Percentiles rank a stretch among this genome's conserved stretches.
Evolutionary conservation across 1,284 basidiomycete genomes (phyloP).

Genomic region (Cryptococcus sp.): DNA sequence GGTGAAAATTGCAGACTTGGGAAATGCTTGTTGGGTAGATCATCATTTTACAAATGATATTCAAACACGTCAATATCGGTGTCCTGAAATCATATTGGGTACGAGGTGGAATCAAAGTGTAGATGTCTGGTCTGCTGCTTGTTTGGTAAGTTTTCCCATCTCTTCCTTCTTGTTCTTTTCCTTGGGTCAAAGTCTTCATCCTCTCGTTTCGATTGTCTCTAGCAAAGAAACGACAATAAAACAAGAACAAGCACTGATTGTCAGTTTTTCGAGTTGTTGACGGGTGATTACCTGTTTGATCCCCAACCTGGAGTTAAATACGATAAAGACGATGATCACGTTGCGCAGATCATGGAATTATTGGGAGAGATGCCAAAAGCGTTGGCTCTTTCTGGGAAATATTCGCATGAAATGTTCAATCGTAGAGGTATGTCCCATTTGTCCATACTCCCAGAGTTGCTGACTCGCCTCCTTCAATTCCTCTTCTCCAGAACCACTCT

Average conservation of each 20-base stretch:
- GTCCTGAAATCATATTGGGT: slow-evolving; percentile 94
- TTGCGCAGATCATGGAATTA: slow-evolving; percentile 96
- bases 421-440: slow-evolving; percentile 63
- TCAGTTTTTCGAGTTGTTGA: slow-evolving; percentile 85
- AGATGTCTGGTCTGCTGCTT: slow-evolving; percentile 94
- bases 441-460: not conserved
- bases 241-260: not conserved
- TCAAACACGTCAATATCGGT: slow-evolving; percentile 94
- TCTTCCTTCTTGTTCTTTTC: not conserved
- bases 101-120: slow-evolving; percentile 87
- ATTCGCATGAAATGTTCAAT: slow-evolving; percentile 92
- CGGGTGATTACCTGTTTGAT: slow-evolving; percentile 88
- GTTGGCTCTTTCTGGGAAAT: slow-evolving; percentile 87
- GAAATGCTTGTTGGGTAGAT: slow-evolving; percentile 65
- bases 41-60: slow-evolving; percentile 51
- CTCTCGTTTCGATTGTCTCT: not conserved
- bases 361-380: slow-evolving; percentile 78
- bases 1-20: slow-evolving; percentile 97
- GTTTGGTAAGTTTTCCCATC: slow-evolving; percentile 61
- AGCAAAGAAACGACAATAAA: not conserved
- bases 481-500: not conserved
- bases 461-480: not conserved
- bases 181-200: not conserved
- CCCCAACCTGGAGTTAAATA: slow-evolving; percentile 57
- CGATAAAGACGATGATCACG: slow-evolving; percentile 95